These are phyloP conservation scores for Lophiotrema nucula DNA, from an alignment of 495 filamentous ascomycete genomes.

Conservation along the genomic window DNA sequence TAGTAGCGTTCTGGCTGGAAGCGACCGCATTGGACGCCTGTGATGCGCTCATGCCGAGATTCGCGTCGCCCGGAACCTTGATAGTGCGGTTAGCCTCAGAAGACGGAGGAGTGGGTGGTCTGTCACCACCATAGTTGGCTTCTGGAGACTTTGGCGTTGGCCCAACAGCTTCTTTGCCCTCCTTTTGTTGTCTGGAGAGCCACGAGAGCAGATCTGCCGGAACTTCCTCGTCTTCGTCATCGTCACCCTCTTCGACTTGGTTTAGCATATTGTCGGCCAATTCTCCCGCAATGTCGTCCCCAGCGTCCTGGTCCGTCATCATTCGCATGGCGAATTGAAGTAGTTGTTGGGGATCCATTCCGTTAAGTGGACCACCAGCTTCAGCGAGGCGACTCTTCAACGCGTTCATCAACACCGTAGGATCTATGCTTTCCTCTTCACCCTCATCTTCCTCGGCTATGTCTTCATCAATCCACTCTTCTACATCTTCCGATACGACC, in stretches of 20 bases:
- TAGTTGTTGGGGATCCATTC: slow-evolving; percentile 38
- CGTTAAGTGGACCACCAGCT: slow-evolving; percentile 32
- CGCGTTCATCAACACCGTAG: slow-evolving; percentile 34
- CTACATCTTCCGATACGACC: neutral
- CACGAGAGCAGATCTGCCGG: slow-evolving; percentile 9
- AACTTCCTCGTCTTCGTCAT: slow-evolving; percentile 22
- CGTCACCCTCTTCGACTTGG: slow-evolving; percentile 27
- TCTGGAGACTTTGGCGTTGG: slow-evolving; percentile 4
- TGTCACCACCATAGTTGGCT: neutral
- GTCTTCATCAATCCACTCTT: neutral
- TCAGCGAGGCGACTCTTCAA: slow-evolving; percentile 33
- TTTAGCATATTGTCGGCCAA: slow-evolving; percentile 38
- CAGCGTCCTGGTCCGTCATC: slow-evolving; percentile 33
- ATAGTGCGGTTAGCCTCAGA: slow-evolving; percentile 22
- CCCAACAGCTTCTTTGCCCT: neutral
- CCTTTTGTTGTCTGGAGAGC: slow-evolving; percentile 8
- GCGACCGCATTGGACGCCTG: neutral
- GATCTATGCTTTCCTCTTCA: slow-evolving; percentile 23
- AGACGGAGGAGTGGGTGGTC: slow-evolving; percentile 22
- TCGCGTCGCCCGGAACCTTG: neutral
- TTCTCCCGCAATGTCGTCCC: slow-evolving; percentile 39
- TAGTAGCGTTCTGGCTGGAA: neutral
- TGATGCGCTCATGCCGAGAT: neutral
- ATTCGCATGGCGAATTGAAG: slow-evolving; percentile 39
- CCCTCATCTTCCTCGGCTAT: slow-evolving; percentile 12